Conservation (phyloP, 1,284 basidiomycete genomes). For the Leccinum subrobustum region DNA sequence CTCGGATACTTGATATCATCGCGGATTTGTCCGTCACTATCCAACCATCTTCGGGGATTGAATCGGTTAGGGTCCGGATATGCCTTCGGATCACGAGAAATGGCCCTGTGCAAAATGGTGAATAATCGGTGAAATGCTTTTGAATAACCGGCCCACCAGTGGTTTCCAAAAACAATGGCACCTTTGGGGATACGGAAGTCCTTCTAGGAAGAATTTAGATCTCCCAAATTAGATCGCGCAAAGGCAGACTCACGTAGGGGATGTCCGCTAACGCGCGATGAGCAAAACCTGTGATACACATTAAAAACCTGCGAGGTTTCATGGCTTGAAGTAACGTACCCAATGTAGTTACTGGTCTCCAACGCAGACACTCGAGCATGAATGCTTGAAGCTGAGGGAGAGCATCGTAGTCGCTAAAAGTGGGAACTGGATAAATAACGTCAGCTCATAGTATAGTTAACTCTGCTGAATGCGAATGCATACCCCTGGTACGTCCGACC, state of each 20-base stretch:
- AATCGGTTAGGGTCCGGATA: slow-evolving; percentile 33
- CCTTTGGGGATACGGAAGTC: slow-evolving; percentile 32
- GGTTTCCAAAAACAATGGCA: slow-evolving; percentile 35
- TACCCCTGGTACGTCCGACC: slow-evolving; percentile 41
- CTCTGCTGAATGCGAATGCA: not conserved
- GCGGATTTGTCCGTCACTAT: slow-evolving; percentile 24
- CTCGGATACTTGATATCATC: slow-evolving; percentile 33
- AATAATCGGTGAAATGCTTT: not conserved
- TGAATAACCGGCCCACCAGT: slow-evolving; percentile 21
- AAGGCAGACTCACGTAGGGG: slow-evolving; percentile 24
- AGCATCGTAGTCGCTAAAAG: slow-evolving; percentile 37
- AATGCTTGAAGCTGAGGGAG: slow-evolving; percentile 44
- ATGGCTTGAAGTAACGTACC: slow-evolving; percentile 13
- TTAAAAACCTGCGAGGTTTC: slow-evolving; percentile 3
- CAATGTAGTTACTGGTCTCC: slow-evolving; percentile 41
- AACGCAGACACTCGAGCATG: slow-evolving; percentile 44
- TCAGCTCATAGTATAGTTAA: not conserved
- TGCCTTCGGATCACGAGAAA: slow-evolving; percentile 29
- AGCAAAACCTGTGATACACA: slow-evolving; percentile 25
- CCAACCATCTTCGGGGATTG: slow-evolving; percentile 31
- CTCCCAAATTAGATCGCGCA: not conserved
- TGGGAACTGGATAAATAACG: slow-evolving; percentile 33
- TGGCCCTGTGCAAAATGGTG: slow-evolving; percentile 24
- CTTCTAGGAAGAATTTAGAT: slow-evolving; percentile 21
- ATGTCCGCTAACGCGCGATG: slow-evolving; percentile 32